Evolutionary conservation across 805 yeast species (phyloP), one percentile per base, ranked within the genome.

Genomic region (Nakazawaea holstii): DNA sequence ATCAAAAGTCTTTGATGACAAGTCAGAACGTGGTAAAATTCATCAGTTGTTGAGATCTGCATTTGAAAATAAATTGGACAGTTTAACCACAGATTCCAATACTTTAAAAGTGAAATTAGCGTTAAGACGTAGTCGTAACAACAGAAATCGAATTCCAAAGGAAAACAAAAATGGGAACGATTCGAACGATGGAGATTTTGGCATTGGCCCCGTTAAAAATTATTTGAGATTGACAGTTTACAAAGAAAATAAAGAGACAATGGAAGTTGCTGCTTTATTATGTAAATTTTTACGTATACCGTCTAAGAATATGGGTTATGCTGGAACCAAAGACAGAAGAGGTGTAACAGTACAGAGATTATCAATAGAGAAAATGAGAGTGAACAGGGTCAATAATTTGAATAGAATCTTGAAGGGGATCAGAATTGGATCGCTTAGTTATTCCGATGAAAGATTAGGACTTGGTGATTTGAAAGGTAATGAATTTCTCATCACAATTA

Each of bases 281-380:
- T 71, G 91, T 42, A 84, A 84, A 59, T 76, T 87, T 51, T 69
- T 94, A 53, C 77, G 89, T 52, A 67, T 86, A 17, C 92, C 91
- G n/a, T 70, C 84, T 5, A 84, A 82, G 53, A 61, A 71, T 36
- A 73, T 94, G 32, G 74, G 87, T 45, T 89, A 82, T 63, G 95
- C 97, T 0, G 99, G 99, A 20, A 95, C 99, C 2, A 94, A 94
- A 59, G 99, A 94, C 64, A 78, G 98, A 56, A 80, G 99, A 62
- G 99, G 95, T 42, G 91, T 88, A 24, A 94, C 99, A 5, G 89
- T 89, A 44, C 99, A 94, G 66, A 77, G 80, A 51, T 74, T 84
- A 49, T 81, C 88, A 15, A 70, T 89, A 41, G 77, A 81, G 46
- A 80, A 79, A 54, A 79, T 87, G 45, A 77, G 82, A 50, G 83